Conservation (phyloP, 2,329 filamentous ascomycete species). For the Elsinoe australis region DNA sequence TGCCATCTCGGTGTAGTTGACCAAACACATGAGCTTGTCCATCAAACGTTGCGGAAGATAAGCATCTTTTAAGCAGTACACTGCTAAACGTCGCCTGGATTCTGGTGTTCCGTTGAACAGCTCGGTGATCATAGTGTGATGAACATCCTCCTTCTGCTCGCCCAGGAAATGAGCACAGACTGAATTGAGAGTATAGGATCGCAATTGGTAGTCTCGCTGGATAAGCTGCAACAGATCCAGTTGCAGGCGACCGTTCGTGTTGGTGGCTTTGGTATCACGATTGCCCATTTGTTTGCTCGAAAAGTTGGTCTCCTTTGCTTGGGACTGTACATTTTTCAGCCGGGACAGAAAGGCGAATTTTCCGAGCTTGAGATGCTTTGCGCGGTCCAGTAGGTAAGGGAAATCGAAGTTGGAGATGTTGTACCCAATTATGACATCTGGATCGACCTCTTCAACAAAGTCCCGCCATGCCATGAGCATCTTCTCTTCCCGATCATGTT, state of each 20-base stretch:
- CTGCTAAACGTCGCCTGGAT: conserved; percentile 77
- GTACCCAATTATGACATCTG: conserved; percentile 97
- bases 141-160: conserved; percentile 97
- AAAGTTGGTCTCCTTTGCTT: conserved; percentile 72
- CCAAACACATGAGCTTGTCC: conserved; percentile 96
- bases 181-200: conserved; percentile 96
- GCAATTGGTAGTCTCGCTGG: conserved; percentile 86
- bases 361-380: conserved; percentile 69
- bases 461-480: conserved; percentile 92
- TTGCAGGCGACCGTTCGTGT: conserved; percentile 88
- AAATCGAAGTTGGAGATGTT: conserved; percentile 99
- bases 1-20: conserved; percentile 99
- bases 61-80: conserved; percentile 97
- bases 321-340: conserved; percentile 61
- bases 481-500: conserved; percentile 70
- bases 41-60: conserved; percentile 89
- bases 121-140: conserved; percentile 98
- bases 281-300: conserved; percentile 98
- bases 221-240: conserved; percentile 90
- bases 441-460: conserved; percentile 83
- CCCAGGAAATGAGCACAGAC: conserved; percentile 91
- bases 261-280: conserved; percentile 87
- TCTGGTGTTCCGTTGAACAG: conserved; percentile 94
- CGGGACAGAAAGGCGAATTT: conserved; percentile 85
- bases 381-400: conserved; percentile 84